phyloP scores from a whole-genome alignment of 169 alveolate species.

The Plasmodium inui region DNA sequence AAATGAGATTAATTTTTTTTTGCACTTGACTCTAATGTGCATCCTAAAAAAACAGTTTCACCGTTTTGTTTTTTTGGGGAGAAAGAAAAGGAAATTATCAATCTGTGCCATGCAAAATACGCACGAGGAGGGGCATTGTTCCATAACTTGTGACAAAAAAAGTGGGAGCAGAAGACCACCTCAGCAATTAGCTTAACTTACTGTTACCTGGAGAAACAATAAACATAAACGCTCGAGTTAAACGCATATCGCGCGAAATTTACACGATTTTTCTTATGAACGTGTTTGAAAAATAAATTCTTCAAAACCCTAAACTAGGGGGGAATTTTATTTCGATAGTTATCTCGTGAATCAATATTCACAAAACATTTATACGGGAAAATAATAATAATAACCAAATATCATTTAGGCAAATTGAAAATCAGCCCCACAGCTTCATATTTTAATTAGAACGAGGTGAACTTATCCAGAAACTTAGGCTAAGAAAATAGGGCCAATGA shows the following conservation, averaged over 20 bases:
- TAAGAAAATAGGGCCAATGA: not conserved
- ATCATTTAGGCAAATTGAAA: not conserved
- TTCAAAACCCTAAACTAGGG: not conserved
- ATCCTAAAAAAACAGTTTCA: constrained; percentile 8
- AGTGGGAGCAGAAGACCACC: not conserved
- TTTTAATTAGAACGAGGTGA: not conserved
- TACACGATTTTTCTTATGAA: not conserved
- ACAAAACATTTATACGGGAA: not conserved
- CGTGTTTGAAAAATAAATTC: not conserved
- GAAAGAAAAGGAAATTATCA: not conserved
- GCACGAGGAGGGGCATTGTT: not conserved
- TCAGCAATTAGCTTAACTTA: not conserved
- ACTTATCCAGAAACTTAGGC: not conserved
- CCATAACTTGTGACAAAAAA: not conserved
- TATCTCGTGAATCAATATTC: not conserved
- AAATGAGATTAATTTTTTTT: not conserved
- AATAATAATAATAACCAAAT: not conserved
- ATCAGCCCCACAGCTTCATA: not conserved
- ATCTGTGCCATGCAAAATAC: not conserved
- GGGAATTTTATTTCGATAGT: not conserved
- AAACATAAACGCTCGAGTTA: not conserved
- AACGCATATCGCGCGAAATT: not conserved
- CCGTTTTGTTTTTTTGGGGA: not conserved
- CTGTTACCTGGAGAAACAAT: not conserved
- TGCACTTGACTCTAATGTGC: not conserved